These are phyloP conservation scores for Podila epicladia DNA, from an alignment of 192 early-diverging fungal genomes.

Conservation along the genomic window DNA sequence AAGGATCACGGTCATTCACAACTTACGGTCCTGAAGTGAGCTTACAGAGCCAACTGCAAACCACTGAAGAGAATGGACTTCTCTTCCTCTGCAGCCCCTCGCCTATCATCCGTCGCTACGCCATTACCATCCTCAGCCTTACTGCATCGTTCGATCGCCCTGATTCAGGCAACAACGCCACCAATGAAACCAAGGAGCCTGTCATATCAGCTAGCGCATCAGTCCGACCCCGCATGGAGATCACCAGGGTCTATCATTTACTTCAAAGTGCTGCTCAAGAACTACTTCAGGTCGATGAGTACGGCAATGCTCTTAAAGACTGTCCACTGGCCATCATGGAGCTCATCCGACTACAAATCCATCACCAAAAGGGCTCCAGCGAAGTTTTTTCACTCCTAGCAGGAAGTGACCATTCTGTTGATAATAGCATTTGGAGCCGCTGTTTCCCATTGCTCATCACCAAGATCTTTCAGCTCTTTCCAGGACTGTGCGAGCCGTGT, in stretches of 20 bases:
- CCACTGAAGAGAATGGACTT: slow-evolving; percentile 80
- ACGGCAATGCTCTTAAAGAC: slow-evolving; percentile 53
- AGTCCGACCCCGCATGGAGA: slow-evolving; percentile 23
- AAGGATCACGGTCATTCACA: slow-evolving; percentile 41
- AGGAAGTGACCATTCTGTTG: slow-evolving; percentile 62
- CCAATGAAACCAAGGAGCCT: slow-evolving; percentile 22
- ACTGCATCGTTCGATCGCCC: slow-evolving; percentile 61
- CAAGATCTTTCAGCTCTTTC: slow-evolving; percentile 66
- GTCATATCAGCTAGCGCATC: slow-evolving; percentile 32
- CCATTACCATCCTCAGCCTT: slow-evolving; percentile 67
- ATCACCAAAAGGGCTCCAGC: slow-evolving; percentile 58
- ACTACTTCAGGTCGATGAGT: slow-evolving; percentile 62
- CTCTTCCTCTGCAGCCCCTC: slow-evolving; percentile 72
- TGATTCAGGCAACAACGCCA: slow-evolving; percentile 3
- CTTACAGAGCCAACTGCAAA: slow-evolving; percentile 64
- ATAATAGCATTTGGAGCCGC: slow-evolving; percentile 72
- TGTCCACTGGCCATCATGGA: slow-evolving; percentile 53
- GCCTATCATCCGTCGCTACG: slow-evolving; percentile 65
- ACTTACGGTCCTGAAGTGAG: slow-evolving; percentile 48
- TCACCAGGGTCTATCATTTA: slow-evolving; percentile 27
- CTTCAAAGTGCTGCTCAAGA: slow-evolving; percentile 54
- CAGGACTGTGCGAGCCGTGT: slow-evolving; percentile 56
- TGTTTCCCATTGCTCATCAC: slow-evolving; percentile 74
- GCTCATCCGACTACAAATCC: slow-evolving; percentile 56
- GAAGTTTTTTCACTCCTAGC: slow-evolving; percentile 70